Percentiles rank a stretch among this genome's conserved stretches.
These are phyloP conservation scores for Dipteronia dyeriana DNA, from an alignment of 345 rosid genomes.

Conservation along the genomic window DNA sequence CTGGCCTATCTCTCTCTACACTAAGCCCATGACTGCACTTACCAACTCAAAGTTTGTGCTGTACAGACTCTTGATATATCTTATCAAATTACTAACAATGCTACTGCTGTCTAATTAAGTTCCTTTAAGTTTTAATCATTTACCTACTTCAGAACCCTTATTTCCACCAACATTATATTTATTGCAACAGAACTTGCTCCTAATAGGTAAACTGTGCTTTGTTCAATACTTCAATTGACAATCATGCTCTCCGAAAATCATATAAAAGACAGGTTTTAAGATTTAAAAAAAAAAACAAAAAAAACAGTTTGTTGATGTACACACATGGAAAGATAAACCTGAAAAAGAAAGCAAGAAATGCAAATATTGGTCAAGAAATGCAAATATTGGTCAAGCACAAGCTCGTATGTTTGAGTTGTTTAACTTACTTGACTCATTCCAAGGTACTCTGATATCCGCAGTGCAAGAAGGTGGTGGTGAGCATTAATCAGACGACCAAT, in stretches of 20 bases:
- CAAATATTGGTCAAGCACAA: neutral
- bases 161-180: neutral
- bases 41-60: neutral
- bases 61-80: neutral
- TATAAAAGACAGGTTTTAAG: neutral
- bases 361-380: neutral
- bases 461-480: slow-evolving; percentile 80
- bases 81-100: neutral
- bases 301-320: neutral
- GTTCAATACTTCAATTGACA: neutral
- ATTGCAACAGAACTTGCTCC: neutral
- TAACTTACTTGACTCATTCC: slow-evolving; percentile 88
- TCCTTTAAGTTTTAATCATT: neutral
- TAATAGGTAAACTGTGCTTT: neutral
- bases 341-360: neutral
- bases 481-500: slow-evolving; percentile 90
- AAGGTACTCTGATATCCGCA: slow-evolving; percentile 81
- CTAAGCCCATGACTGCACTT: neutral
- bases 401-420: neutral
- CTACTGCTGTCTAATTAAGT: neutral
- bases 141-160: neutral
- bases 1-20: neutral
- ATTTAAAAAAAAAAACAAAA: neutral
- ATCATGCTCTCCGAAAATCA: neutral
- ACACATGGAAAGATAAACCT: neutral